phyloP scores from a whole-genome alignment of 2,329 filamentous ascomycete genomes.

The Mycosphaerella sp. region DNA sequence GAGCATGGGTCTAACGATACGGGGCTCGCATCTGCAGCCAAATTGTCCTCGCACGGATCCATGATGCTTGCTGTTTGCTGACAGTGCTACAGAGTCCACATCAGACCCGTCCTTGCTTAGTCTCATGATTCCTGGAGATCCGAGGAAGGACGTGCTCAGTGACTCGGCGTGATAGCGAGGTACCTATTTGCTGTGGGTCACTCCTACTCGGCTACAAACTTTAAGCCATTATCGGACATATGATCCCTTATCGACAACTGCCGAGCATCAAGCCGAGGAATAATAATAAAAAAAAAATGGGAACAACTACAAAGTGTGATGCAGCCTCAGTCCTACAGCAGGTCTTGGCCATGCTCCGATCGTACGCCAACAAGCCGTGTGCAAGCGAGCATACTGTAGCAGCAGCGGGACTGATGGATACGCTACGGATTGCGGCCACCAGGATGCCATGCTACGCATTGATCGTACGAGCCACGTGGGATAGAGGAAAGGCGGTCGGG shows the following conservation, averaged over 20 bases:
- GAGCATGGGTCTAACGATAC: no score
- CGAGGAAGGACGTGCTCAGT: background rate
- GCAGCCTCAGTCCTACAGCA: background rate
- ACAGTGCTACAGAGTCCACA: no score
- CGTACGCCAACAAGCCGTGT: background rate
- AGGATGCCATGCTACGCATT: background rate
- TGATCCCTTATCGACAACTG: background rate
- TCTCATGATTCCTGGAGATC: background rate
- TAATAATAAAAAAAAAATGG: background rate
- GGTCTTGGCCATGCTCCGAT: background rate
- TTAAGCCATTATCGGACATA: constrained; percentile 1
- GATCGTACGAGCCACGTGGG: background rate
- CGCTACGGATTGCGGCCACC: background rate
- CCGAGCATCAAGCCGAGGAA: background rate
- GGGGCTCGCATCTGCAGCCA: no score
- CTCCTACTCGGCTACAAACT: constrained; percentile 8
- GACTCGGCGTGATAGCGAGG: constrained; percentile 7
- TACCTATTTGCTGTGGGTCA: background rate
- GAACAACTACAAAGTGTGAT: background rate
- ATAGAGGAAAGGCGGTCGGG: background rate
- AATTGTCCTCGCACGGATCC: no score
- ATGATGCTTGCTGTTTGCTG: no score
- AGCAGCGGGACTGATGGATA: background rate
- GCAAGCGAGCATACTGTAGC: background rate
- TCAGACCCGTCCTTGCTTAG: background rate